These are phyloP conservation scores for Phanerochaete carnosa DNA, from an alignment of 768 basidiomycete species.

Conservation along the genomic window DNA sequence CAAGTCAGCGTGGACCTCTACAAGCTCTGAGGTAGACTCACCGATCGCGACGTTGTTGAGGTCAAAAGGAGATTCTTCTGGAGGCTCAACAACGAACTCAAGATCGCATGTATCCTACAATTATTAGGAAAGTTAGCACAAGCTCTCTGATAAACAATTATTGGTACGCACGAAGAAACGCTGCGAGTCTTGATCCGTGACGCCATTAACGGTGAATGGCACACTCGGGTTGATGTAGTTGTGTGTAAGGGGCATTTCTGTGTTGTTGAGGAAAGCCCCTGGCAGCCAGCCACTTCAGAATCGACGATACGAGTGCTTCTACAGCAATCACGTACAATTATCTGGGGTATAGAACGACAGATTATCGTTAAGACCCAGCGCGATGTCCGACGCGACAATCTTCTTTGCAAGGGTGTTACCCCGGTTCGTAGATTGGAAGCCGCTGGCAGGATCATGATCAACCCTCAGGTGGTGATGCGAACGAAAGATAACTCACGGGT, in stretches of 20 bases:
- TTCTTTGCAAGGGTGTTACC: constrained; percentile 58
- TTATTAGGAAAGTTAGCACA: not conserved
- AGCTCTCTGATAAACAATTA: not conserved
- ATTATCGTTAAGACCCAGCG: constrained; percentile 33
- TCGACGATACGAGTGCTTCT: not conserved
- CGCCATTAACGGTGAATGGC: constrained; percentile 26
- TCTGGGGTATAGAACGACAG: constrained; percentile 45
- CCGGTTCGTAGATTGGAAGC: constrained; percentile 52
- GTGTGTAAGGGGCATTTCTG: constrained; percentile 17
- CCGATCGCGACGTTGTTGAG: constrained; percentile 29
- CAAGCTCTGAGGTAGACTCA: not conserved
- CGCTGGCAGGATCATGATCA: constrained; percentile 30
- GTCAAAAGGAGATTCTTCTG: constrained; percentile 44
- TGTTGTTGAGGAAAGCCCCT: constrained; percentile 32
- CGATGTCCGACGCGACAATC: constrained; percentile 52
- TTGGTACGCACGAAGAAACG: constrained; percentile 28
- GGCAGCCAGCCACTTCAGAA: not conserved
- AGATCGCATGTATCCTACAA: constrained; percentile 31
- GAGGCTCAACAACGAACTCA: constrained; percentile 30
- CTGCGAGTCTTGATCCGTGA: constrained; percentile 27
- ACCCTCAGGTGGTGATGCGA: not conserved
- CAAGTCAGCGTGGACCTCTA: not conserved
- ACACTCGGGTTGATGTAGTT: constrained; percentile 31
- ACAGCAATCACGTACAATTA: constrained; percentile 40
- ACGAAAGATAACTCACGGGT: constrained; percentile 38